Conservation (phyloP, 1,284 basidiomycete species). For the Lentinula novae-zelandiae region DNA sequence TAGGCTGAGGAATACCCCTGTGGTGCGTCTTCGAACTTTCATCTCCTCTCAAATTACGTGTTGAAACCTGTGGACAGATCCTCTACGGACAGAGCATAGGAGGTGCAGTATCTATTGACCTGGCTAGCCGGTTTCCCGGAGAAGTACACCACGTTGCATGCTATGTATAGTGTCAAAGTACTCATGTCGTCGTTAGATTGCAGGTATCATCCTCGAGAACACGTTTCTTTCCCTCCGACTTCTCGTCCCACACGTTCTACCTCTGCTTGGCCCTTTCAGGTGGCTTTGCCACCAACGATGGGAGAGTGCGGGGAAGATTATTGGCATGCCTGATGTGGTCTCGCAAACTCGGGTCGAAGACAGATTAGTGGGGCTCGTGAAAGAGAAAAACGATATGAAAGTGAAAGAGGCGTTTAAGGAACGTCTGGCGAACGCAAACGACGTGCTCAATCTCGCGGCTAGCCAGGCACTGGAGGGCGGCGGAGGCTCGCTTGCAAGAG, state of each 20-base stretch:
- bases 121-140: conserved; percentile 76
- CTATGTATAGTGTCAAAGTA: neutral
- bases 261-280: conserved; percentile 71
- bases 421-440: neutral
- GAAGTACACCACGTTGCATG: conserved; percentile 39
- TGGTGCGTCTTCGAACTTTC: conserved; percentile 40
- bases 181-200: conserved; percentile 40
- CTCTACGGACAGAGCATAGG: conserved; percentile 95
- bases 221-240: conserved; percentile 82
- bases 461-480: neutral
- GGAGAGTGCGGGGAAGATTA: conserved; percentile 49
- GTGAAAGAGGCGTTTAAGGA: neutral
- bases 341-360: conserved; percentile 2
- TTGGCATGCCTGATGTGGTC: neutral
- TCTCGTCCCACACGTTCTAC: conserved; percentile 80
- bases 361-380: neutral
- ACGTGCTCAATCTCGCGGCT: neutral
- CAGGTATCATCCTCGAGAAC: conserved; percentile 90
- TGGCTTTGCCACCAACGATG: conserved; percentile 91
- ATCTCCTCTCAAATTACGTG: conserved; percentile 16
- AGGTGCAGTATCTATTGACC: conserved; percentile 91
- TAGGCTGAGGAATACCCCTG: conserved; percentile 60
- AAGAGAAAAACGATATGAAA: neutral
- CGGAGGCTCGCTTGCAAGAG: conserved; percentile 1
- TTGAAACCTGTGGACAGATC: conserved; percentile 37